Evolutionary conservation across 192 early-diverging fungal species (phyloP), one percentile per base, ranked within the genome.

Genomic region (Jimgerdemannia lactiflua): DNA sequence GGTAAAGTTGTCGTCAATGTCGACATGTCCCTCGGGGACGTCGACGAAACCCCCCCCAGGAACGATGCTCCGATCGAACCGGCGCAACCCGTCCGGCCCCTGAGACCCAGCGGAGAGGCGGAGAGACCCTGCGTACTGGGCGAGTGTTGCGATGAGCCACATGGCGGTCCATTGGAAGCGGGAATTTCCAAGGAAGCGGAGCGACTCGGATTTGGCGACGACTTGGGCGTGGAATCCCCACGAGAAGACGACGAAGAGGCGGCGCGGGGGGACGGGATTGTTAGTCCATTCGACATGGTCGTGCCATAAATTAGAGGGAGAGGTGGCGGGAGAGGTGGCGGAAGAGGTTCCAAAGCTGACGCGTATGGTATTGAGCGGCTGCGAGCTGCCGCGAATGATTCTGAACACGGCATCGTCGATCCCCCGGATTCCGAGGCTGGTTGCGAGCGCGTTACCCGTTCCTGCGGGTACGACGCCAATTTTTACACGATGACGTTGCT

Each of bases 201-300:
- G 77, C 42, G 81, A 82, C 17, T 82, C 72, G 3, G 86, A 76
- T 63, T 87, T 83, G n/a, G 80, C 79, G 9, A 87, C 86, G 42
- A 85, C 83, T 64, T 85, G 82, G 42, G 84, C 83, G 69, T 87
- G 86, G 19, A 87, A 80, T 19, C 86, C 86, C 79, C 77, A 86
- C 64, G 84, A 85, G 73, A 86, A 78, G 64, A 87, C 84, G 2
- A 87, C 86, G 3, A 84, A 64, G 3, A 82, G 43, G 3, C 74
- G 74, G 4, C 39, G 43, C 4, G 67, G 74, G 3, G 65, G 41
- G 4, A 54, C 49, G 4, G 43, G 11, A 4, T 70, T 20, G 3
- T 10, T 19, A 0, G 66, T 64, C 14, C 64, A 78, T 3, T 77
- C 78, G 4, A 85, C 72, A 4, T 75, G 42, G 4, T 75, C 17